Conservation (phyloP, 176 grass and related monocot genomes). For the Phoenix roebelenii region DNA sequence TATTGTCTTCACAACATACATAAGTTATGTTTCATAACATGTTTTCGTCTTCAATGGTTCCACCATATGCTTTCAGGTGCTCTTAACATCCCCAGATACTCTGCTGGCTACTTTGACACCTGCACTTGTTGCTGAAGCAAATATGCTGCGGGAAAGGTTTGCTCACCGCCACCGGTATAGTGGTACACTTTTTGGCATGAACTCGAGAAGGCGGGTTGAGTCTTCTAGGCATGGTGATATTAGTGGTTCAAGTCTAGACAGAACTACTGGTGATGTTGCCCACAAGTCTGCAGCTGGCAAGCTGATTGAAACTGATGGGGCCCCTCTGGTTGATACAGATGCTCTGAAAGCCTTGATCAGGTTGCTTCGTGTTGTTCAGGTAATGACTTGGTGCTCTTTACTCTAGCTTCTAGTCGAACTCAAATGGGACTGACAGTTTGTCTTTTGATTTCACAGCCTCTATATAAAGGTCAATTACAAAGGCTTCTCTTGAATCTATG, state of each 20-base stretch:
- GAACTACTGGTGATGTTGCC: constrained; percentile 48
- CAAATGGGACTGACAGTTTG: constrained; percentile 5
- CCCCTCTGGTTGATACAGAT: constrained; percentile 73
- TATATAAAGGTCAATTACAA: constrained; percentile 92
- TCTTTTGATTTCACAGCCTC: constrained; percentile 39
- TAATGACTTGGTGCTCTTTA: constrained; percentile 18
- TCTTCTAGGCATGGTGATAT: constrained; percentile 64
- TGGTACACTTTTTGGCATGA: constrained; percentile 74
- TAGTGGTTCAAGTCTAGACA: constrained; percentile 39
- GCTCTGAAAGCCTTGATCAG: constrained; percentile 82
- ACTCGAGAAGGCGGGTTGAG: constrained; percentile 76
- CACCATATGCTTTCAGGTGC: constrained; percentile 41
- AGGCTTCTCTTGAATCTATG: constrained; percentile 92
- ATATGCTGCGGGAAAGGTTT: constrained; percentile 93
- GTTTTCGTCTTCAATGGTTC: no score
- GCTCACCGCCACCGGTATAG: constrained; percentile 70
- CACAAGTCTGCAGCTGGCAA: constrained; percentile 53
- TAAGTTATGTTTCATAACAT: no score
- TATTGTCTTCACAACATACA: no score
- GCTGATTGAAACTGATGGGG: constrained; percentile 72
- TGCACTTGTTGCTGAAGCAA: constrained; percentile 96
- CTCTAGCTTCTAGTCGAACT: no score
- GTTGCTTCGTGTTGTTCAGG: constrained; percentile 88
- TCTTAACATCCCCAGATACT: constrained; percentile 94
- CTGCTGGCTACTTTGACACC: constrained; percentile 86